Conservation (phyloP, 192 early-diverging fungal genomes). For the Backusella tuberculispora region DNA sequence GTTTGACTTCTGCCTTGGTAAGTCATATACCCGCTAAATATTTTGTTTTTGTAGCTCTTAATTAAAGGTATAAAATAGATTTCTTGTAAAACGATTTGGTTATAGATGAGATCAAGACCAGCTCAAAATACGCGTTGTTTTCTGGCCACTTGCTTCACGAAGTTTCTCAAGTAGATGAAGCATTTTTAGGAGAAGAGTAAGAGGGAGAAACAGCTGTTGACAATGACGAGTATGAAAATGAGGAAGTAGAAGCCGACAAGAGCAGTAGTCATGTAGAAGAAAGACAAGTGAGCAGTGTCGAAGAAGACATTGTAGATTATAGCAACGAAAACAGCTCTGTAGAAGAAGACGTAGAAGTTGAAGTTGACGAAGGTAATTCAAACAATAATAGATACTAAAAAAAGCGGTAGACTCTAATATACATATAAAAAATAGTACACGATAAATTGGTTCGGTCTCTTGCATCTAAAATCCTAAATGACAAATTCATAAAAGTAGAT, state of each 20-base stretch:
- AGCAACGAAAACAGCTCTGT: not conserved
- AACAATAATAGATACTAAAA: not conserved
- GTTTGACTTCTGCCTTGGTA: not conserved
- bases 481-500: too few relatives aligned
- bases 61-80: too few relatives aligned
- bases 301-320: not conserved
- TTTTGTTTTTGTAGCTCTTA: too few relatives aligned
- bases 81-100: not conserved
- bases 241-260: too few relatives aligned
- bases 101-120: not conserved
- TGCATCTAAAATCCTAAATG: not conserved
- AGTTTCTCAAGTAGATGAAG: not conserved
- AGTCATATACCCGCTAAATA: too few relatives aligned
- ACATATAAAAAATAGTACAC: not conserved
- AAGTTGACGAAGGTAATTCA: not conserved
- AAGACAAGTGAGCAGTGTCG: not conserved
- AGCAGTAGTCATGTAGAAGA: not conserved
- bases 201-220: too few relatives aligned
- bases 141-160: too few relatives aligned
- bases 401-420: constrained; percentile 1
- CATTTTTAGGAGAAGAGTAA: not conserved
- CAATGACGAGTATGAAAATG: too few relatives aligned
- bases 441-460: not conserved
- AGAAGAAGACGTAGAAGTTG: not conserved
- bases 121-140: not conserved